Evolutionary conservation across 2,329 filamentous ascomycete species (phyloP).

Genomic region (Arthrobotrys iridis): DNA sequence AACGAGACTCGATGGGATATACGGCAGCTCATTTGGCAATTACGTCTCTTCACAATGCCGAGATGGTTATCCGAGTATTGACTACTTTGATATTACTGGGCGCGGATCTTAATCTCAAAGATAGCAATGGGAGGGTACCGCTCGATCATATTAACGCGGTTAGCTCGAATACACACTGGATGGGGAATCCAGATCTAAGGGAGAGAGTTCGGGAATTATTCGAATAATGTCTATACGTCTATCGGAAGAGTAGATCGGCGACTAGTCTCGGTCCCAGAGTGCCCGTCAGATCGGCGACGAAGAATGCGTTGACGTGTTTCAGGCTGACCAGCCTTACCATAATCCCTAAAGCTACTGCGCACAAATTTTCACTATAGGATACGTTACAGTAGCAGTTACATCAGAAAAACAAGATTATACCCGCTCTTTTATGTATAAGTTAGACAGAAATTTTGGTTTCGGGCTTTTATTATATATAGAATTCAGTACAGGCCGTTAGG

Average conservation of each 20-base stretch:
- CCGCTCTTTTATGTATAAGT: no score
- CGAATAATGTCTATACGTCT: neutral
- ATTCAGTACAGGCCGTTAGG: no score
- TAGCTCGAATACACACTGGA: neutral
- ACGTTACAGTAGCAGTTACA: no score
- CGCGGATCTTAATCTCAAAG: neutral
- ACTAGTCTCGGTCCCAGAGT: no score
- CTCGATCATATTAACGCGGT: neutral
- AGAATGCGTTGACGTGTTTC: no score
- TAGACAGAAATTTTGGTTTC: no score
- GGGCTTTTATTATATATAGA: no score
- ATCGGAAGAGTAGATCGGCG: neutral
- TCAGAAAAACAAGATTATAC: no score
- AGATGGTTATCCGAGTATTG: neutral
- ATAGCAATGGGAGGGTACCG: neutral
- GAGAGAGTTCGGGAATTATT: neutral
- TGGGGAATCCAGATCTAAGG: neutral
- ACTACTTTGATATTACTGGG: neutral
- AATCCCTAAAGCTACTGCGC: no score
- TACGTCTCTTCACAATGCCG: neutral
- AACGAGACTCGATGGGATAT: conserved; percentile 1
- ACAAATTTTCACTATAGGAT: no score
- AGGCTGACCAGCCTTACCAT: no score
- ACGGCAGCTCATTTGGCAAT: conserved; percentile 21
- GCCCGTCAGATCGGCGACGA: no score